Base-by-base conservation (phyloP, 2,329 filamentous ascomycete species). In the Colletotrichum lindemuthianum region DNA sequence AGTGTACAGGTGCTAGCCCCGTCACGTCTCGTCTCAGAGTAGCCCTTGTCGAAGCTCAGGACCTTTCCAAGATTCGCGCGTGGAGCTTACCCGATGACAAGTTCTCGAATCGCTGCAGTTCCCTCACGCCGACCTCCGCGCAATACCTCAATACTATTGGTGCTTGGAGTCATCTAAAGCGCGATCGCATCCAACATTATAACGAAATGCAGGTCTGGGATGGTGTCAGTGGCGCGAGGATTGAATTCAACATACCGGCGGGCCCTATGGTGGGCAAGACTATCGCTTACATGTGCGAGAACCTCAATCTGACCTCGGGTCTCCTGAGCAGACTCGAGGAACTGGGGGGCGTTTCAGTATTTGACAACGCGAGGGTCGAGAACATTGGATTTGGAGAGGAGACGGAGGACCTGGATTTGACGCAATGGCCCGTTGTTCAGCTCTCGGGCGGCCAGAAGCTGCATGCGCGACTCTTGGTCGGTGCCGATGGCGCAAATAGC, bases 151-250 rank as follows among this genome's bases (percentile, higher is more conserved):
- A 92, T 73, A 82, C 85, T 5, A 96, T 97, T 66, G 96, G 95
- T 40, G 93, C 91, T 53, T 98, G 95, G 96, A 74, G 83, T 7
- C 88, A 96, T 73, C 81, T 97, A 66, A 85, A 92, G 69, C 80
- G 83, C 45, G 82, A 87, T 6, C 88, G 96, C 37, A 87, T 96
- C 39, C 94, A 97, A 79, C 86, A 89, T 1, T 99, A 97, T 77
- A 90, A 96, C 65, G 92, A 95, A 71, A 99, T 99, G 96, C 91
- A 97, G 76, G 96, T 98, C 37, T 99, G 96, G 96, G 96, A 99
- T 76, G 96, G 95, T 67, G 88, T 97, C 60, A 92, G 91, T 44
- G 93, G 89, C 64, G 92, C 93, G 40, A 88, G 90, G 70, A 96
- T 99, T 75, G 91, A 92, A 70, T 99, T 99, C 76, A 92, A 96